A percentile compares a stretch with the other conserved stretches of the same genome.
Evolutionary conservation across 192 early-diverging fungal species (phyloP).

Genomic region (Kappamyces sp.): DNA sequence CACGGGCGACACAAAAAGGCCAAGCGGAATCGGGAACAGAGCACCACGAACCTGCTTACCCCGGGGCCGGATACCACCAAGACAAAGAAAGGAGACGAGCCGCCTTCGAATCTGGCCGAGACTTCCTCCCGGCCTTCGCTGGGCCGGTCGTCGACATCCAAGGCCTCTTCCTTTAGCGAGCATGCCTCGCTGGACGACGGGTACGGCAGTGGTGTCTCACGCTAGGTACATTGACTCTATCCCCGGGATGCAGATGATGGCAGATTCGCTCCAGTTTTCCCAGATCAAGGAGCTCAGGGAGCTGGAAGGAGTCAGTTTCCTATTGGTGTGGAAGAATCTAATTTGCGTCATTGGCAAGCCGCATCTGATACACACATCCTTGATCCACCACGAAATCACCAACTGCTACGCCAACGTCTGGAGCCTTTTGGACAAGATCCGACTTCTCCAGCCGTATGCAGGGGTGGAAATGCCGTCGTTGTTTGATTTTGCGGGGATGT

Average conservation of each 20-base stretch:
- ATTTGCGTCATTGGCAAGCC: constrained; percentile 69
- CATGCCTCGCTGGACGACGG: no score
- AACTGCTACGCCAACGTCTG: constrained; percentile 58
- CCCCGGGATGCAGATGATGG: no score
- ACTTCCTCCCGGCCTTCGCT: no score
- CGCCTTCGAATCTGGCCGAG: no score
- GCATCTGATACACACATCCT: constrained; percentile 56
- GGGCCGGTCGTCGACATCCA: no score
- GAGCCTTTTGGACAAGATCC: constrained; percentile 55
- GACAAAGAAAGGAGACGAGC: no score
- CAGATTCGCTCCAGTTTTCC: constrained; percentile 41
- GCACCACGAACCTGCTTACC: constrained; percentile 11
- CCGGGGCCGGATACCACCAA: no score
- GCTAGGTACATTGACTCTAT: no score
- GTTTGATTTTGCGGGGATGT: constrained; percentile 70
- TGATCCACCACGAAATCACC: constrained; percentile 42
- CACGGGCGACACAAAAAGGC: background rate
- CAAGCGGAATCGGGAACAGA: no score
- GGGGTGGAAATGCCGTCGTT: constrained; percentile 55
- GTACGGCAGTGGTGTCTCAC: no score
- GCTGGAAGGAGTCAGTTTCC: constrained; percentile 34
- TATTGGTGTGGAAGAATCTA: constrained; percentile 72
- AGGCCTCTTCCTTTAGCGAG: no score
- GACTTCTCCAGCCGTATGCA: constrained; percentile 46
- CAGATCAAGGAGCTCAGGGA: constrained; percentile 36